phyloP scores from a whole-genome alignment of 1,284 basidiomycete species.

The Boletus calvinii region DNA sequence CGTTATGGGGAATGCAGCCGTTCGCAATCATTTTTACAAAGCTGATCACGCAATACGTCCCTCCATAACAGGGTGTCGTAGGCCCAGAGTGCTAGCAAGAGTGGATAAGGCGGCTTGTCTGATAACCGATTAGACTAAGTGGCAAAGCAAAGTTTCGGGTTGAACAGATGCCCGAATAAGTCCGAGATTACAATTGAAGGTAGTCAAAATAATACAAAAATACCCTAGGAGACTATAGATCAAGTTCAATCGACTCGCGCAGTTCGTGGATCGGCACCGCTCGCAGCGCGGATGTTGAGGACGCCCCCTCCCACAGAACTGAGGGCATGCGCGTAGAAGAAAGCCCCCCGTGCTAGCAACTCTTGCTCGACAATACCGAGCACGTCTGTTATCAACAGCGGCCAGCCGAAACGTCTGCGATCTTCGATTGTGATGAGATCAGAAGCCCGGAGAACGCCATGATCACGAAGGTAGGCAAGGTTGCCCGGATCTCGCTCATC shows the following conservation, averaged over 20 bases:
- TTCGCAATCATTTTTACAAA: background rate
- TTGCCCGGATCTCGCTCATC: constrained; percentile 43
- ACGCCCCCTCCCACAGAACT: constrained; percentile 42
- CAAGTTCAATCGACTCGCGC: constrained; percentile 24
- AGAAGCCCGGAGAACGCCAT: constrained; percentile 36
- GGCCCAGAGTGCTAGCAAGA: background rate
- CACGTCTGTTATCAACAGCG: constrained; percentile 45
- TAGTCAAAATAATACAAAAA: background rate
- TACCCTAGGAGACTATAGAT: background rate
- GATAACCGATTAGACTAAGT: too few relatives aligned
- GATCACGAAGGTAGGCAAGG: constrained; percentile 36
- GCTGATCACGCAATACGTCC: background rate
- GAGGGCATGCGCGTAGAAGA: constrained; percentile 48
- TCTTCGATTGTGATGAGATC: constrained; percentile 46
- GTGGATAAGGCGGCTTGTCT: background rate
- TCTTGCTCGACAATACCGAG: constrained; percentile 47
- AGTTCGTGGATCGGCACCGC: constrained; percentile 41
- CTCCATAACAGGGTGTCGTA: too few relatives aligned
- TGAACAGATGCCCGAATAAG: background rate
- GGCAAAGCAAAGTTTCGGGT: too few relatives aligned
- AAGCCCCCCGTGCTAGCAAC: constrained; percentile 38
- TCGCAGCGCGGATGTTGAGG: constrained; percentile 43
- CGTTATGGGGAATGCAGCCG: too few relatives aligned
- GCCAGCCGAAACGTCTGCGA: constrained; percentile 43
- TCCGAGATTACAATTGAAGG: background rate